phyloP scores from a whole-genome alignment of 2,329 filamentous ascomycete genomes.

The Aureobasidium melanogenum region DNA sequence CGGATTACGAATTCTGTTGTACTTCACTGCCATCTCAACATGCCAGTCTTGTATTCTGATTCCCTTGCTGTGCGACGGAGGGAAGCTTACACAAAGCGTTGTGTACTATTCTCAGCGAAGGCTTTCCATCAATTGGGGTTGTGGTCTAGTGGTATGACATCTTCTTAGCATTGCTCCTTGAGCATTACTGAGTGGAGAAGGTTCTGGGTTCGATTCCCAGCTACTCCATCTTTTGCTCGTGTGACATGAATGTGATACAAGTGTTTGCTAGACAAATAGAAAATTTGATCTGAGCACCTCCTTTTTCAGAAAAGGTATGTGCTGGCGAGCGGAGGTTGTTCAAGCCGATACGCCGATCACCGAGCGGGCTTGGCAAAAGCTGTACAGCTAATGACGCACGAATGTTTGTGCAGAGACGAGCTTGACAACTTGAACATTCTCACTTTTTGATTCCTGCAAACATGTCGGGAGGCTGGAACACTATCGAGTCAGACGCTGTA shows the following conservation, averaged over 20 bases:
- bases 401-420: slow-evolving; percentile 6
- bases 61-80: not conserved
- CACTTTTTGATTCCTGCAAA: not conserved
- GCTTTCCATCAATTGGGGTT: not conserved
- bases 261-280: not conserved
- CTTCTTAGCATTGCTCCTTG: slow-evolving; percentile 7
- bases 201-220: slow-evolving; percentile 11
- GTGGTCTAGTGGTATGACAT: slow-evolving; percentile 11
- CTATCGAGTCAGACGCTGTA: slow-evolving; percentile 95
- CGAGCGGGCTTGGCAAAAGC: not conserved
- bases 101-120: too few species aligned
- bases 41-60: not conserved
- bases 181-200: slow-evolving; percentile 9
- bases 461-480: slow-evolving; percentile 74
- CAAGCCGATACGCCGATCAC: slow-evolving; percentile 1
- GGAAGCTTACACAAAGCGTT: too few species aligned
- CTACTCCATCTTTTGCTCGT: not conserved
- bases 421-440: not conserved
- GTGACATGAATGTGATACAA: not conserved
- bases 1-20: not conserved
- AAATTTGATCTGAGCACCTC: not conserved
- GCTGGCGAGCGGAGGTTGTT: not conserved
- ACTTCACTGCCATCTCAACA: too few species aligned
- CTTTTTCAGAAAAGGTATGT: not conserved
- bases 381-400: not conserved